These are phyloP conservation scores for Russula brevipes DNA, from an alignment of 768 basidiomycete species.

Conservation along the genomic window DNA sequence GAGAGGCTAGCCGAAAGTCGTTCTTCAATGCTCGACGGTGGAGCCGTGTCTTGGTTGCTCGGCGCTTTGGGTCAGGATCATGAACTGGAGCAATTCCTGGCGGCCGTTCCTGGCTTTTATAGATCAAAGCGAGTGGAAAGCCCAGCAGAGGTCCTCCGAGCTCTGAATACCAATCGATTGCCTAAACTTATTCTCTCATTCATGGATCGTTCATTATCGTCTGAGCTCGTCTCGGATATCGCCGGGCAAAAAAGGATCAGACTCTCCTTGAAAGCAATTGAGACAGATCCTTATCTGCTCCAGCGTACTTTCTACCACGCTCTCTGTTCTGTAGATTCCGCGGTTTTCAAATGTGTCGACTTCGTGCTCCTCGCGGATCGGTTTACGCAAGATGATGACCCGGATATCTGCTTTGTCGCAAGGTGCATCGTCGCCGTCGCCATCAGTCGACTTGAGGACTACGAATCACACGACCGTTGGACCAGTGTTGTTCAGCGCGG, in stretches of 20 bases:
- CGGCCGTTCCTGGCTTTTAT: conserved; percentile 12
- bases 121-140: conserved; percentile 5
- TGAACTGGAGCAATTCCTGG: conserved; percentile 9
- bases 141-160: not conserved
- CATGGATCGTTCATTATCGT: conserved; percentile 6
- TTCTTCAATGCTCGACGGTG: not conserved
- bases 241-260: not conserved
- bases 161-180: not conserved
- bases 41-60: not conserved
- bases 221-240: not conserved
- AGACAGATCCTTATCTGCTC: conserved; percentile 3
- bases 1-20: not conserved
- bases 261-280: not conserved
- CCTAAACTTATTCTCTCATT: conserved; percentile 9
- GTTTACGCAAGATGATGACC: not conserved
- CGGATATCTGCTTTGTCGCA: not conserved
- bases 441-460: not conserved
- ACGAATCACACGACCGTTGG: not conserved
- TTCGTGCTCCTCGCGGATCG: conserved; percentile 3
- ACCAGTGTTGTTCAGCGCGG: not conserved
- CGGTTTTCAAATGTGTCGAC: conserved; percentile 1
- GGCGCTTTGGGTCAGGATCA: not conserved
- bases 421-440: conserved; percentile 9
- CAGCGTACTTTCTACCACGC: conserved; percentile 7
- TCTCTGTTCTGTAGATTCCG: not conserved